A percentile compares a stretch with the other conserved stretches of the same genome.
phyloP scores from a whole-genome alignment of 2,329 filamentous ascomycete species.

The Monosporascus cannonballus region DNA sequence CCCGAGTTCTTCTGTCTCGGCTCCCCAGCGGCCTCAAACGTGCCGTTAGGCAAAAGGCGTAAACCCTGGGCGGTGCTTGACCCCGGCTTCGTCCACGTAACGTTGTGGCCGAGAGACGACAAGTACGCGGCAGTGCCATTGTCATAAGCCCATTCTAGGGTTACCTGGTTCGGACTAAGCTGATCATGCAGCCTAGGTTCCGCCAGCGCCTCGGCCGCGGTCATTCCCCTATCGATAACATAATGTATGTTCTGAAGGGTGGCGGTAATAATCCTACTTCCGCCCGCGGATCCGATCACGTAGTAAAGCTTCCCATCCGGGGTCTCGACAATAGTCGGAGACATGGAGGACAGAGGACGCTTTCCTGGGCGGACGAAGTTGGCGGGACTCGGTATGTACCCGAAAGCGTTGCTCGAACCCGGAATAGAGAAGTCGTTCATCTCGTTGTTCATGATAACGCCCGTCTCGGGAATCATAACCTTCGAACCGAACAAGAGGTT shows the following conservation, averaged over 20 bases:
- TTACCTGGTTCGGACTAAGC: slow-evolving; percentile 61
- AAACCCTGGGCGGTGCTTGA: slow-evolving; percentile 69
- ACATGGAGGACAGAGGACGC: slow-evolving; percentile 71
- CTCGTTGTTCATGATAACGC: slow-evolving; percentile 64
- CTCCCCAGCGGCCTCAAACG: slow-evolving; percentile 76
- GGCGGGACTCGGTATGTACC: slow-evolving; percentile 65
- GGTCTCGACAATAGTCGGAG: slow-evolving; percentile 69
- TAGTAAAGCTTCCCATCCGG: slow-evolving; percentile 64
- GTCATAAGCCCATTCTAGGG: slow-evolving; percentile 68
- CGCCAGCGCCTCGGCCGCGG: slow-evolving; percentile 55
- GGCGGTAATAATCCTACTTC: slow-evolving; percentile 76
- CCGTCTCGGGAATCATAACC: slow-evolving; percentile 74
- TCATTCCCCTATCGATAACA: slow-evolving; percentile 62
- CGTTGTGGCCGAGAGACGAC: slow-evolving; percentile 62
- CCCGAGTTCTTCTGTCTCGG: slow-evolving; percentile 72
- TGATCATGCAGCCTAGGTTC: slow-evolving; percentile 77
- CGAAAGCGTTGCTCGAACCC: slow-evolving; percentile 64
- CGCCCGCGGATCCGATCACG: slow-evolving; percentile 72
- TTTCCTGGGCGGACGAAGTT: slow-evolving; percentile 76
- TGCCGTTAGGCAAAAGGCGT: slow-evolving; percentile 53
- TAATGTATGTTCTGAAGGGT: slow-evolving; percentile 74
- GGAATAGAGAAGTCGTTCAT: slow-evolving; percentile 75
- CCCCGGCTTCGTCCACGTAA: slow-evolving; percentile 62
- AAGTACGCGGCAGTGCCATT: slow-evolving; percentile 64
- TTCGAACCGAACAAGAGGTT: slow-evolving; percentile 75